These are phyloP conservation scores for Platanus orientalis DNA, from an alignment of 164 flowering plant genomes.

Conservation along the genomic window DNA sequence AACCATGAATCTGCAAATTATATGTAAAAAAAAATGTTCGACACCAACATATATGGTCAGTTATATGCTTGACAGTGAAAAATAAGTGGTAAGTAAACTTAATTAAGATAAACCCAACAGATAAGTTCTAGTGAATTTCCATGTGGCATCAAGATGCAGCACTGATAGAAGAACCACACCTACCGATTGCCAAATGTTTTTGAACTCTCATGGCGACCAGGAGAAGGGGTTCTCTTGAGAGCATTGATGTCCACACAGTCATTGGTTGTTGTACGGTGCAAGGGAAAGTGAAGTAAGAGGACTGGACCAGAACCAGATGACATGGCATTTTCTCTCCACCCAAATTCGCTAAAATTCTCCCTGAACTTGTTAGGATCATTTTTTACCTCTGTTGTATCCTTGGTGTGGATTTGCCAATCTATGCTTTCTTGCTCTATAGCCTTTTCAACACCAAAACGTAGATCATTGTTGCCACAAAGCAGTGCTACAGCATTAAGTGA, in stretches of 20 bases:
- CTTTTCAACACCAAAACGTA: conserved; percentile 52
- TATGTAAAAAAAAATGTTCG: too few relatives aligned
- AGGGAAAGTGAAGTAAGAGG: conserved; percentile 65
- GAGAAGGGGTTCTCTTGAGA: conserved; percentile 5
- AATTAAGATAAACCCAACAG: neutral
- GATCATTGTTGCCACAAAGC: conserved; percentile 57
- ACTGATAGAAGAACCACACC: neutral
- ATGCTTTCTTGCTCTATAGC: conserved; percentile 52
- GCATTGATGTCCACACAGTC: conserved; percentile 10
- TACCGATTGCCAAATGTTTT: conserved; percentile 12
- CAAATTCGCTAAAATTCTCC: conserved; percentile 14
- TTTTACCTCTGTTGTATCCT: conserved; percentile 9
- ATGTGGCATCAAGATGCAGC: neutral
- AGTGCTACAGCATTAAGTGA: conserved; percentile 63
- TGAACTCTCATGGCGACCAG: conserved; percentile 2
- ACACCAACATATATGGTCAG: too few relatives aligned
- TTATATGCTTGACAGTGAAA: too few relatives aligned
- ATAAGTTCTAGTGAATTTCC: neutral
- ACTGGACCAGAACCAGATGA: conserved; percentile 66
- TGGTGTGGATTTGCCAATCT: conserved; percentile 24
- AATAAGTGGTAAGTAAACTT: neutral
- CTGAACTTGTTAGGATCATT: conserved; percentile 4
- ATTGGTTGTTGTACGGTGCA: conserved; percentile 25
- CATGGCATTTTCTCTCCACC: conserved; percentile 45
- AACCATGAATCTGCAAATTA: too few relatives aligned